phyloP scores from a whole-genome alignment of 2,329 filamentous ascomycete species.

The Exophiala lecanii-corni region DNA sequence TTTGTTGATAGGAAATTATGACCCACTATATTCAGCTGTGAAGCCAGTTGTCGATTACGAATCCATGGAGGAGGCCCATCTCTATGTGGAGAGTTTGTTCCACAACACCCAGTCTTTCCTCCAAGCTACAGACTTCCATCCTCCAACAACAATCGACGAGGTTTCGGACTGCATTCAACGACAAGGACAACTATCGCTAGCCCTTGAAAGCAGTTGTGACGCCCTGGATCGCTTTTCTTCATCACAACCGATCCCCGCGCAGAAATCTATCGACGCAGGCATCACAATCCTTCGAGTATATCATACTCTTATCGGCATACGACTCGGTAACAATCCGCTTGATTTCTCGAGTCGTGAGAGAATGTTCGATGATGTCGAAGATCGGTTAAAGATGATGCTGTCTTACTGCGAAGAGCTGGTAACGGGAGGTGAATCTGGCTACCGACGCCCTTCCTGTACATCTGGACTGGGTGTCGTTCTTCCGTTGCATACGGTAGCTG shows the following conservation, averaged over 20 bases:
- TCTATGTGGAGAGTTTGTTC: conserved; percentile 11
- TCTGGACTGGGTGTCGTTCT: conserved; percentile 56
- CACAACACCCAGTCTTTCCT: conserved; percentile 12
- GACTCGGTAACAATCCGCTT: conserved; percentile 7
- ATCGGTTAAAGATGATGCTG: conserved; percentile 8
- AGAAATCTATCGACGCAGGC: background rate
- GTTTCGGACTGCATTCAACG: conserved; percentile 1
- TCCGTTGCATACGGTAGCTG: conserved; percentile 60
- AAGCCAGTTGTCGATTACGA: conserved; percentile 2
- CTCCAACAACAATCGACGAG: conserved; percentile 8
- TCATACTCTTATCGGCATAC: conserved; percentile 9
- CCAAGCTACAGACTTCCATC: conserved; percentile 4
- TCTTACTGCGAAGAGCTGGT: conserved; percentile 6
- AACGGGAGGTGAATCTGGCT: background rate
- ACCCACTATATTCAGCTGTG: conserved; percentile 6
- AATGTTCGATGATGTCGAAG: conserved; percentile 8
- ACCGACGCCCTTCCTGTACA: background rate
- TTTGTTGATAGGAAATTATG: conserved; percentile 2
- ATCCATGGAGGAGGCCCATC: conserved; percentile 8
- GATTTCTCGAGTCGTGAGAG: conserved; percentile 5
- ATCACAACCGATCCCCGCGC: background rate
- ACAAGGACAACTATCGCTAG: background rate
- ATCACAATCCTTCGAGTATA: conserved; percentile 10
- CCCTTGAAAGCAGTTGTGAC: conserved; percentile 2
- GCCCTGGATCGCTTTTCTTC: conserved; percentile 8